A percentile compares a stretch with the other conserved stretches of the same genome.
These are phyloP conservation scores for Hemileia vastatrix DNA, from an alignment of 1,284 basidiomycete species.

Conservation along the genomic window DNA sequence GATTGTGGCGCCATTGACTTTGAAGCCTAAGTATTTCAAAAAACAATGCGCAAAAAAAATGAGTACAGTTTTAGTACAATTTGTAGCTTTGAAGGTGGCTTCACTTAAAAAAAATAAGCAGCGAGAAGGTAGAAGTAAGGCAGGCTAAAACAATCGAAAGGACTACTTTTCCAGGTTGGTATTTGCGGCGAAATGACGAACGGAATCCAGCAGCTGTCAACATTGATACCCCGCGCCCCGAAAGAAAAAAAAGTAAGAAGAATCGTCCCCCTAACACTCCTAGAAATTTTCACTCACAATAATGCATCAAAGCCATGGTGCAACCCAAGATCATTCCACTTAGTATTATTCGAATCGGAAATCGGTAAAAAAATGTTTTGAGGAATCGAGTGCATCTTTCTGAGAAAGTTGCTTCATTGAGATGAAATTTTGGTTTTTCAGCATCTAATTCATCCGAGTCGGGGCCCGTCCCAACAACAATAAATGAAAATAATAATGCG, in stretches of 20 bases:
- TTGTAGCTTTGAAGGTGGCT: slow-evolving; percentile 26
- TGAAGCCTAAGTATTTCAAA: neutral
- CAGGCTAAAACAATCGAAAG: slow-evolving; percentile 49
- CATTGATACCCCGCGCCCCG: slow-evolving; percentile 45
- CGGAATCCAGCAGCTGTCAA: slow-evolving; percentile 34
- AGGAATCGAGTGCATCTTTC: too few species aligned
- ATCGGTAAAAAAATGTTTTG: too few species aligned
- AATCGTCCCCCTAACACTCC: neutral
- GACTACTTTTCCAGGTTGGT: slow-evolving; percentile 46
- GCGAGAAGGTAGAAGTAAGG: slow-evolving; percentile 47
- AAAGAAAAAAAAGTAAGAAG: slow-evolving; percentile 45
- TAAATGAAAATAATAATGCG: slow-evolving; percentile 3
- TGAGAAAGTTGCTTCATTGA: too few species aligned
- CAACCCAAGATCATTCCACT: slow-evolving; percentile 61
- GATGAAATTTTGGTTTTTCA: too few species aligned
- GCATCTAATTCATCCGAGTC: slow-evolving; percentile 6
- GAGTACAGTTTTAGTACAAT: slow-evolving; percentile 25
- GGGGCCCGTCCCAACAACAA: slow-evolving; percentile 9
- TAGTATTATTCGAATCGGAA: slow-evolving; percentile 8
- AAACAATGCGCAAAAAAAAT: too few species aligned
- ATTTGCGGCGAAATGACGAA: slow-evolving; percentile 38
- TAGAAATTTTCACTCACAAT: neutral
- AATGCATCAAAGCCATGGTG: slow-evolving; percentile 52
- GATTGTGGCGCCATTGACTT: slow-evolving; percentile 49
- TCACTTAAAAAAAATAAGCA: slow-evolving; percentile 47